Evolutionary conservation across 306 rosid species (phyloP), one percentile per base, ranked within the genome.

Genomic region (Rosa chinensis): DNA sequence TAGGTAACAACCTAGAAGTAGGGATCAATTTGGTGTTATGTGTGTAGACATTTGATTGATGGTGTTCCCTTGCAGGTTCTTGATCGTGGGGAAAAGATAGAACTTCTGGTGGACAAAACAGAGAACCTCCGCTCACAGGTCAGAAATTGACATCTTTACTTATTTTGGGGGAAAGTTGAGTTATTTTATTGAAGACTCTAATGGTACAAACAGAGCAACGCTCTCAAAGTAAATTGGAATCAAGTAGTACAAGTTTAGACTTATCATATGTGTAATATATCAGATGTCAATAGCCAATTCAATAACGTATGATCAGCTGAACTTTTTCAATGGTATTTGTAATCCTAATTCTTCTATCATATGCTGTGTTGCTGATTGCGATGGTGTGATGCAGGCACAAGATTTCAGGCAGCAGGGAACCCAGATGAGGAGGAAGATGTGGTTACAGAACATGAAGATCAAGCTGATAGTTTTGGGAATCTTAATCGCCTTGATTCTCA

Each of bases 41-140:
- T 79, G 62, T 70, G 75, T 82, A 82, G 35, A 76, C 56, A 73
- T 78, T 79, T 84, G 48, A 73, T 63, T 67, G 55, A 39, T 75
- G 28, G 53, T 78, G 44, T 80, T 66, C 43, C 12, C 72, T 47
- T 77, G 79, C 89, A 94, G 98, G 97, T 94, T 78, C 92, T 94
- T 73, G 98, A 94, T 64, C 97, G 98, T 56, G 98, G 98, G 73
- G 98, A 90, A 83, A 92, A 94, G 84, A 92, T 94, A 79, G 98
- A 94, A 78, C 87, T 94, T 80, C 78, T 94, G 84, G 98, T 94
- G 76, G 98, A 94, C 80, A 94, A 94, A 85, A 94, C 98, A 37
- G 98, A 94, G 85, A 84, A 89, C 79, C 97, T 92, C 77, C 98
- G 86, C 79, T 90, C 92, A 75, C 98, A 94, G 96, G 98, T 94